A percentile compares a stretch with the other conserved stretches of the same genome.
phyloP scores from a whole-genome alignment of 78 protist species.

The Bodo saltans region DNA sequence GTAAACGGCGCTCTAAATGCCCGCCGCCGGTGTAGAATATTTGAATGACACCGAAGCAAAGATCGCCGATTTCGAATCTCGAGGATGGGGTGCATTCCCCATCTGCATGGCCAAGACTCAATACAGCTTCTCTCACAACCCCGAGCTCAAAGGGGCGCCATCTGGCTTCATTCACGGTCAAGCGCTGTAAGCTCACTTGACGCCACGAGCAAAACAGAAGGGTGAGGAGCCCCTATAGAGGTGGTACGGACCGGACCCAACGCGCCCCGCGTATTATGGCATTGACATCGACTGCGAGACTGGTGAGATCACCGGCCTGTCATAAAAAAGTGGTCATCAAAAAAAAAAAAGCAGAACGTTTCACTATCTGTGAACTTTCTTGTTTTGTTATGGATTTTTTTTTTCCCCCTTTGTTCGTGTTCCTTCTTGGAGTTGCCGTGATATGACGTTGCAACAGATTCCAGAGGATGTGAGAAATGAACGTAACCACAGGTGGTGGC shows the following conservation, averaged over 20 bases:
- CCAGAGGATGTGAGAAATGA: too few species aligned
- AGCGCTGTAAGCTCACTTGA: constrained; percentile 83
- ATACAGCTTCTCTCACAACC: constrained; percentile 76
- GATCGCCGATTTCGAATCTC: constrained; percentile 55
- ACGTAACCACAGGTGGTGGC: too few species aligned
- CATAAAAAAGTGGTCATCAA: constrained; percentile 35
- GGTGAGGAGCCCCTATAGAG: constrained; percentile 66
- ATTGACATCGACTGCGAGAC: constrained; percentile 76
- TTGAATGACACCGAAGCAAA: constrained; percentile 54
- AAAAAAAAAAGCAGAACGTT: not conserved
- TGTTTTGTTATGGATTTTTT: not conserved
- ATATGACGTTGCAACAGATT: too few species aligned
- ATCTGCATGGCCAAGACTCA: constrained; percentile 98
- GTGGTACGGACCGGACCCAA: constrained; percentile 79
- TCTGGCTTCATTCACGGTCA: constrained; percentile 71
- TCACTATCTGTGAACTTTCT: not conserved
- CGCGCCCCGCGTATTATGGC: constrained; percentile 85
- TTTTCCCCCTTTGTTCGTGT: not conserved
- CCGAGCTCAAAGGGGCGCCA: constrained; percentile 79
- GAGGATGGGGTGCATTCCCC: constrained; percentile 81
- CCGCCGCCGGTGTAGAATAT: constrained; percentile 78
- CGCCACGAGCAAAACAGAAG: constrained; percentile 84
- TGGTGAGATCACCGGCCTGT: constrained; percentile 75
- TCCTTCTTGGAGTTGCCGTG: too few species aligned
- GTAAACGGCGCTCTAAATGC: constrained; percentile 82